Conservation (phyloP, 2,329 filamentous ascomycete genomes). For the Cladosporium sp. region DNA sequence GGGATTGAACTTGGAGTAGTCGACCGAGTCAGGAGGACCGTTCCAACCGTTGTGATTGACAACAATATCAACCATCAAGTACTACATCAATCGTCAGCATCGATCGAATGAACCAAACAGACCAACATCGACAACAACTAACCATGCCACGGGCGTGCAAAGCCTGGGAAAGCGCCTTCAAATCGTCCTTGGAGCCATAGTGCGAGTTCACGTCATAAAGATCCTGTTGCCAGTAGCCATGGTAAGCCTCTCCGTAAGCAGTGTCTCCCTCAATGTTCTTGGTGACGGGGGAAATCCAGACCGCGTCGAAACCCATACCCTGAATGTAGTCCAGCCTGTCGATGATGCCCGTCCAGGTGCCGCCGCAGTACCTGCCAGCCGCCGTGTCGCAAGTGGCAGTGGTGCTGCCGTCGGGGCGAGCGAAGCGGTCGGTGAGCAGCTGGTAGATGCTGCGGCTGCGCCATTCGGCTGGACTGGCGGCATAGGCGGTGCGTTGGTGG, state of each 20-base stretch:
- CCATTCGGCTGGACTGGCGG: constrained; percentile 40
- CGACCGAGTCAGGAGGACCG: constrained; percentile 32
- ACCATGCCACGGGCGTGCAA: constrained; percentile 43
- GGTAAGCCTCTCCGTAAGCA: constrained; percentile 50
- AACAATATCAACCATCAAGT: constrained; percentile 44
- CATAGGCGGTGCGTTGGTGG: constrained; percentile 22
- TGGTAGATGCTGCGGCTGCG: constrained; percentile 46
- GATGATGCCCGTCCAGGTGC: constrained; percentile 61
- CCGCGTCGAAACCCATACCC: constrained; percentile 43
- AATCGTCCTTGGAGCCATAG: constrained; percentile 42
- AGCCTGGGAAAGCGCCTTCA: constrained; percentile 39
- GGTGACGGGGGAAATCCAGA: constrained; percentile 60
- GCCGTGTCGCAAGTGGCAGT: constrained; percentile 42
- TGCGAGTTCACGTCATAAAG: constrained; percentile 45
- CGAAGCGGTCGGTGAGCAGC: constrained; percentile 47
- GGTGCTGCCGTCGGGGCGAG: constrained; percentile 43
- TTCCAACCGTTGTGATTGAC: constrained; percentile 43
- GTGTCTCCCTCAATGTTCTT: constrained; percentile 44
- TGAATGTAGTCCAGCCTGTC: constrained; percentile 65
- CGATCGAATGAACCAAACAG: not conserved
- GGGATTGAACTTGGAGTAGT: constrained; percentile 42
- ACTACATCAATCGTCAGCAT: constrained; percentile 31
- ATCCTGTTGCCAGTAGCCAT: constrained; percentile 59
- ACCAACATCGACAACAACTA: constrained; percentile 19
- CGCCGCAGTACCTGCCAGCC: constrained; percentile 58